phyloP scores from a whole-genome alignment of 768 basidiomycete genomes.

The Leucocoprinus leucothites region DNA sequence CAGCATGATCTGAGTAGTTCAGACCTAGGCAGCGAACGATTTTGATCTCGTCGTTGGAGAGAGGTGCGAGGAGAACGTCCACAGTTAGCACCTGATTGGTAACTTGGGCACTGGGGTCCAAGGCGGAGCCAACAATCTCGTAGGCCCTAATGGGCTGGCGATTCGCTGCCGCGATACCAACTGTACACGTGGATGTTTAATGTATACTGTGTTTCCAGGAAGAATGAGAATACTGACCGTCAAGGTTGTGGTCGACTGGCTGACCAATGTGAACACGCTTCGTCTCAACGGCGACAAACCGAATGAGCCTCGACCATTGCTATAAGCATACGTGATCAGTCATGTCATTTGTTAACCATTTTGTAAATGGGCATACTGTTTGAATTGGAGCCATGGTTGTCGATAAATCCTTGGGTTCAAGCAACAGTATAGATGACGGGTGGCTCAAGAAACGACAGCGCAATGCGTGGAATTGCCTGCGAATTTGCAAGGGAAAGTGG shows the following conservation, averaged over 20 bases:
- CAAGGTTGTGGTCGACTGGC: conserved; percentile 63
- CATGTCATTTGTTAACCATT: too few species aligned
- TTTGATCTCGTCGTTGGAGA: conserved; percentile 63
- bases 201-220: not conserved
- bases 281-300: conserved; percentile 78
- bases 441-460: not conserved
- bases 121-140: conserved; percentile 68
- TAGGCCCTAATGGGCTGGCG: conserved; percentile 58
- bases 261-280: conserved; percentile 73
- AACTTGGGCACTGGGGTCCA: conserved; percentile 65
- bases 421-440: not conserved
- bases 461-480: conserved; percentile 1
- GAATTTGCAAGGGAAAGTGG: not conserved
- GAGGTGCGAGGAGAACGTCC: conserved; percentile 64
- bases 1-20: conserved; percentile 86
- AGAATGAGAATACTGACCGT: conserved; percentile 38
- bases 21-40: conserved; percentile 75
- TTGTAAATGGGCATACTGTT: conserved; percentile 35
- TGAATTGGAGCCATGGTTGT: conserved; percentile 53
- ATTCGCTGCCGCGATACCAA: conserved; percentile 54
- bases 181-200: conserved; percentile 29
- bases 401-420: not conserved
- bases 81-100: conserved; percentile 66
- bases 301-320: conserved; percentile 81
- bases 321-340: conserved; percentile 21